Conservation (phyloP, 2,329 filamentous ascomycete species). For the Trichoderma koningiopsis region DNA sequence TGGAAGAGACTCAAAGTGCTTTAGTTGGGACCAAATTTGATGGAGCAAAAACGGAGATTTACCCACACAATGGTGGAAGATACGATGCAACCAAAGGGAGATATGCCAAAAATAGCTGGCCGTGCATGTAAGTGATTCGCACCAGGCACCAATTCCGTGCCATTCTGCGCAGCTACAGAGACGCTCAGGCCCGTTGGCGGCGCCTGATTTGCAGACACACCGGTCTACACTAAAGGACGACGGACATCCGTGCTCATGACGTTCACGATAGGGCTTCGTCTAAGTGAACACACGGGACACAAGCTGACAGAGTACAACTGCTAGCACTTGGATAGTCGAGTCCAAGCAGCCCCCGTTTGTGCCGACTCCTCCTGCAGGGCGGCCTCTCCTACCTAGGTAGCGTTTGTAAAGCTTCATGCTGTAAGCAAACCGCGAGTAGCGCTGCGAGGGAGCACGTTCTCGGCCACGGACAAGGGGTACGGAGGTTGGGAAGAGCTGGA, state of each 20-base stretch:
- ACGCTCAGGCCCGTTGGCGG: neutral
- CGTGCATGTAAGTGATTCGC: neutral
- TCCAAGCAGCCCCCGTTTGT: neutral
- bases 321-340: neutral
- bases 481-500: constrained; percentile 2
- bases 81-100: neutral
- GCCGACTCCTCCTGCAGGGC: neutral
- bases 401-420: neutral
- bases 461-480: constrained; percentile 12
- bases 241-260: neutral
- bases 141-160: neutral
- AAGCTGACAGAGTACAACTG: neutral
- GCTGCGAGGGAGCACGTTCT: constrained; percentile 5
- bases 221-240: neutral
- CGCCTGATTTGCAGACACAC: constrained; percentile 16
- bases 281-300: neutral
- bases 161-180: constrained; percentile 7
- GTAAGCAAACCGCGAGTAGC: neutral
- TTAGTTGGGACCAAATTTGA: neutral
- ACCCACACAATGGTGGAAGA: constrained; percentile 16
- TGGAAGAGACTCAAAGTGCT: neutral
- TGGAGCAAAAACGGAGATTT: constrained; percentile 14
- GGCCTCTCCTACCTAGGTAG: neutral
- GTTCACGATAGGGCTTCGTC: constrained; percentile 9
- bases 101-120: constrained; percentile 16